Evolutionary conservation across 2,329 filamentous ascomycete species (phyloP).

Genomic region (Phaeosphaeriaceae sp.): DNA sequence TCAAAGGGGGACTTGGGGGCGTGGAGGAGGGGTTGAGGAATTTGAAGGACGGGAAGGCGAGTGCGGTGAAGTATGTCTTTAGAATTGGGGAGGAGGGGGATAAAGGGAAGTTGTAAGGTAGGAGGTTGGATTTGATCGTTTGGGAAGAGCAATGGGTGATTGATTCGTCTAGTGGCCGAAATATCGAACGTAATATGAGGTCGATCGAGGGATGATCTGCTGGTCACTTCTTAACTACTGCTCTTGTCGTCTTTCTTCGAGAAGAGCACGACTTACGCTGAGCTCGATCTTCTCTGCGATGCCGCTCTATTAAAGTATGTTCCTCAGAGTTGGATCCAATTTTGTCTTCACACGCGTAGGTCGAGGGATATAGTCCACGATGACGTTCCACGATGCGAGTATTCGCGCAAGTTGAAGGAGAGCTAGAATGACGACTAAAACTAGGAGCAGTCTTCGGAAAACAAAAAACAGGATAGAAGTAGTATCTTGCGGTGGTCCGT

Average conservation of each 20-base stretch:
- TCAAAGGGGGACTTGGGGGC: slow-evolving; percentile 63
- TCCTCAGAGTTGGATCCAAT: background rate
- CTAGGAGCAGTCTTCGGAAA: background rate
- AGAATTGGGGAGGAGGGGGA: slow-evolving; percentile 55
- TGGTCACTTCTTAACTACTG: too few relatives aligned
- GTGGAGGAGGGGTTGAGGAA: slow-evolving; percentile 62
- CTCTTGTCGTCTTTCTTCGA: too few relatives aligned
- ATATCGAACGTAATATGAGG: too few relatives aligned
- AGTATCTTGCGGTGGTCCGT: background rate
- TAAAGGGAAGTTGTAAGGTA: slow-evolving; percentile 15
- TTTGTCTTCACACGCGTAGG: background rate
- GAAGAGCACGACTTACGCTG: too few relatives aligned
- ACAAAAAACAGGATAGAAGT: background rate
- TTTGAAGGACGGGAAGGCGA: slow-evolving; percentile 67
- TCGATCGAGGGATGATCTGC: too few relatives aligned
- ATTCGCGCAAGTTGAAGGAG: background rate
- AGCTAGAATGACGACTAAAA: background rate
- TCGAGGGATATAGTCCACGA: background rate
- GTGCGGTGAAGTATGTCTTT: slow-evolving; percentile 71
- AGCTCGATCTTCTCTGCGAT: too few relatives aligned
- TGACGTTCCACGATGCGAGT: background rate
- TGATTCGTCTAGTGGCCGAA: too few relatives aligned
- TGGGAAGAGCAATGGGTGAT: background rate
- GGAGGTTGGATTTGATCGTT: background rate
- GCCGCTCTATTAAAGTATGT: background rate